Conservation (phyloP, 1,284 basidiomycete genomes). For the Cutaneotrichosporon cavernicola region DNA sequence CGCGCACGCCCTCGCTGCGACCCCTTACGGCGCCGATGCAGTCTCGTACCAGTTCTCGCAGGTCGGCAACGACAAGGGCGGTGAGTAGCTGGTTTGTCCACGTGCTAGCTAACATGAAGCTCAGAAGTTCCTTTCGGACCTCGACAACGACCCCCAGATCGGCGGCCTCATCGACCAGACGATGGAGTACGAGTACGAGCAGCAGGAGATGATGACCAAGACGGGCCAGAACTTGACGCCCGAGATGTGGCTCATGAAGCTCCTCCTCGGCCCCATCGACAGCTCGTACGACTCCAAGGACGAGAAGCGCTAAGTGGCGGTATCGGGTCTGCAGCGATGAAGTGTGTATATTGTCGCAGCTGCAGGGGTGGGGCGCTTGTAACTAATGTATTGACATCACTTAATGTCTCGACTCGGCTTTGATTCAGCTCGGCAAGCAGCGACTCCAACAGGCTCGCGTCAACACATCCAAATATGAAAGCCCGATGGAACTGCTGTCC, state of each 20-base stretch:
- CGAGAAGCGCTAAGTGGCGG: slow-evolving; percentile 13
- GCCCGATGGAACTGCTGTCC: too few species aligned
- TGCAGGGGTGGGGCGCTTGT: neutral
- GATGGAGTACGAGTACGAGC: slow-evolving; percentile 26
- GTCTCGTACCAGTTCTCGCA: slow-evolving; percentile 27
- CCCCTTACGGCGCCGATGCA: slow-evolving; percentile 31
- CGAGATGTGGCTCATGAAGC: slow-evolving; percentile 26
- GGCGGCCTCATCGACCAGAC: slow-evolving; percentile 27
- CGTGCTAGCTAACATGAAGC: slow-evolving; percentile 26
- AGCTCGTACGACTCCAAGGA: slow-evolving; percentile 20
- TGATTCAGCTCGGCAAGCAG: neutral
- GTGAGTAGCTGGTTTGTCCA: slow-evolving; percentile 35
- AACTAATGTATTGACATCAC: neutral
- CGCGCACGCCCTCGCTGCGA: slow-evolving; percentile 33
- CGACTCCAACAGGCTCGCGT: neutral
- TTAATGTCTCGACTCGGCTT: neutral
- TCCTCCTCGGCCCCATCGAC: slow-evolving; percentile 24
- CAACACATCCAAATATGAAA: neutral
- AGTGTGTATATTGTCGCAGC: neutral
- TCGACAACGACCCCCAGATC: slow-evolving; percentile 26
- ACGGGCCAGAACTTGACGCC: slow-evolving; percentile 39
- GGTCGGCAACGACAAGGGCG: slow-evolving; percentile 29
- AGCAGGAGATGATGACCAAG: slow-evolving; percentile 23
- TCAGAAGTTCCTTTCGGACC: slow-evolving; percentile 25
- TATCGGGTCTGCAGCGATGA: neutral